Base-by-base conservation (phyloP, 495 filamentous ascomycete genomes). In the Lasiosphaeria miniovina region DNA sequence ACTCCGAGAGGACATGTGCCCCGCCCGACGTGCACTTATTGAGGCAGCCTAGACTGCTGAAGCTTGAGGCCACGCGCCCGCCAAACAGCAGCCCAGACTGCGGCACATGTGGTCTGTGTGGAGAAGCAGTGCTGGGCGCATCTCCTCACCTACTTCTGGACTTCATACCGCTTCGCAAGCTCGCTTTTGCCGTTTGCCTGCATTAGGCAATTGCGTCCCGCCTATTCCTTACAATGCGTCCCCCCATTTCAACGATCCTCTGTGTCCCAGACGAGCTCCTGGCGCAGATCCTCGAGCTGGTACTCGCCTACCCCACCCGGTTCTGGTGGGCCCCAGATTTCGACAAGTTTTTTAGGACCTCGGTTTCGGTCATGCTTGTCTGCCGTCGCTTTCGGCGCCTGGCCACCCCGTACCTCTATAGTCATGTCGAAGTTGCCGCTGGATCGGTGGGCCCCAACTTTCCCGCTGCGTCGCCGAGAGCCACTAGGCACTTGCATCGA, bases 1-100 rank as follows among this genome's bases (percentile, higher is more conserved):
- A 59, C 57, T 32, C 36, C 57, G 49, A 59, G 49, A 40, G 50
- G 57, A 59, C 49, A 52, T 59, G 33, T 48, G 49, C 57, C 48
- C 34, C 49, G 31, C 46, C 36, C 12, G 48, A 59, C 3, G 38
- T 41, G 34, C 43, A 59, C 57, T 53, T 59, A 41, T 38, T 17
- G 48, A 52, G 57, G 49, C 41, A 49, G 49, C 49, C 49, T 32
- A 43, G 57, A 54, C 57, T 59, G 48, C 57, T 36, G 38, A 59
- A 59, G 53, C 5, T 53, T 43, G 49, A 40, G 31, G 57, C 49
- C 41, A 4, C 49, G 32, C 32, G 49, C 50, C 56, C 8, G 45
- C 57, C 57, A 59, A 52, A 52, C 36, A 36, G 49, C 36, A 52
- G 49, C 36, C 57, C 49, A 59, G 41, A 59, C 57, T 24, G 36